Percentiles rank a stretch among this genome's conserved stretches.
Evolutionary conservation across 371 early-diverging fungal genomes (phyloP).

Genomic region (Cokeromyces recurvatus): DNA sequence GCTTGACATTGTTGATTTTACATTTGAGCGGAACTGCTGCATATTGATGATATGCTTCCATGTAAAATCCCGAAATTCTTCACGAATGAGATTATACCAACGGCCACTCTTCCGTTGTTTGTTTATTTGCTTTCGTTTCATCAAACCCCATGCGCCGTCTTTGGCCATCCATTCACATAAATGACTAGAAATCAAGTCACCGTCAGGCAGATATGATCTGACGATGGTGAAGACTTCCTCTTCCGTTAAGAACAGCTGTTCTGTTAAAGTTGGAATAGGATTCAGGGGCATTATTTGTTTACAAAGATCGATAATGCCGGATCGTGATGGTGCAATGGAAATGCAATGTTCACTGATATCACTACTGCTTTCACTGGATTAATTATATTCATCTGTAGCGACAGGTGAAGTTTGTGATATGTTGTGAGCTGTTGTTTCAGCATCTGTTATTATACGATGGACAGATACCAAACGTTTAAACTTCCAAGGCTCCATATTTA

Average conservation of each 20-base stretch:
- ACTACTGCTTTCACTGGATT: no score
- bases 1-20: not conserved
- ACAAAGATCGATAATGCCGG: no score
- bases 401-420: no score
- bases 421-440: no score
- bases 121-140: not conserved
- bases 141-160: not conserved
- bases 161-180: not conserved
- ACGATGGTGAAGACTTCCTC: no score
- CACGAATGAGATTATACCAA: not conserved
- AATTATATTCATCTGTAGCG: no score
- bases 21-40: slow-evolving; percentile 1
- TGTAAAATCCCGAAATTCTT: not conserved
- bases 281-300: no score
- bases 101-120: slow-evolving; percentile 2
- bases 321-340: no score
- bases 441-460: no score
- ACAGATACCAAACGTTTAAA: not conserved
- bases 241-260: no score
- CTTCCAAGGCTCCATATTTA: slow-evolving; percentile 7
- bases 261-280: no score
- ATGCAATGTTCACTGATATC: no score
- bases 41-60: not conserved
- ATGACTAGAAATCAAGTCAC: not conserved
- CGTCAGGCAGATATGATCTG: not conserved